Evolutionary conservation across 176 grass and related monocot species (phyloP), one percentile per base, ranked within the genome.

Genomic region (Otatea glauca): DNA sequence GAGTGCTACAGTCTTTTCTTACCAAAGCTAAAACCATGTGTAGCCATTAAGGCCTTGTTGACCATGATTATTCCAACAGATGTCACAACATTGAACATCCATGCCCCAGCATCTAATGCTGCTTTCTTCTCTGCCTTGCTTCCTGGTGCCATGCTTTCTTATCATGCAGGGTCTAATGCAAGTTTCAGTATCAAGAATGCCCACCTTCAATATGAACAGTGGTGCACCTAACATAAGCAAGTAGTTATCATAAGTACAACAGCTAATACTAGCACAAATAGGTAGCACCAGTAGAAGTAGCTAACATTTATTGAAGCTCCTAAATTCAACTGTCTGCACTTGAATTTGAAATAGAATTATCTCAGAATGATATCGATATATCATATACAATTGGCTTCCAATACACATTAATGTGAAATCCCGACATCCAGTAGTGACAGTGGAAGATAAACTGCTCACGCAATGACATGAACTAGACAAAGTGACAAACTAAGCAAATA

Each of bases 11-110:
- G 37, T 32, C 15, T 35, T 32, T 51, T 72, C 80, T 90, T 88
- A 96, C 94, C 94, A 72, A 96, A 96, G 65, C 84, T 91, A 87
- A 93, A 96, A 39, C 89, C 76, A 87, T 91, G 72, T 47, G 84
- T 91, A 64, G 91, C 91, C 94, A 96, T 96, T 81, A 96, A 78
- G 23, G 91, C 86, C 72, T 96, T 92, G 83, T 96, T 96, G 60
- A 93, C 91, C 91, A 96, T 96, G 76, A 96, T 96, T 56, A 96
- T 88, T 67, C 91, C 94, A 24, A 96, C 94, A 5, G 94, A 96
- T 63, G 91, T 91, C 9, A 96, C 89, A 70, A 96, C 89, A 83
- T 93, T 96, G 84, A 96, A 96, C 58, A 91, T 83, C 91, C 94
- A 93, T 42, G 91, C 89, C 27, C 88, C 94, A 29, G 87, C 89